These are phyloP conservation scores for Neltuma alba DNA, from an alignment of 306 rosid genomes.

Conservation along the genomic window DNA sequence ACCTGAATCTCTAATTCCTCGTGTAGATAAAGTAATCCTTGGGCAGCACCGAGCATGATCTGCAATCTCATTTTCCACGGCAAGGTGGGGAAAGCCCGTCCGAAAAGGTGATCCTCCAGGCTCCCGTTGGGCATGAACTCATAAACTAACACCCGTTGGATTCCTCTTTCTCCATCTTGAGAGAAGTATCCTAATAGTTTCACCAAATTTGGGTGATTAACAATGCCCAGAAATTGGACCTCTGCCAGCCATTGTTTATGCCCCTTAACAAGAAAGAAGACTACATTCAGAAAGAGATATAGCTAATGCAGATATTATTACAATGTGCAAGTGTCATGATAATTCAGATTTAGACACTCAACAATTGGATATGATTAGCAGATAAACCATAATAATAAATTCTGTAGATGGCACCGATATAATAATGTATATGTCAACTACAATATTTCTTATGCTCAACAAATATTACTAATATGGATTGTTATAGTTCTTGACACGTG, in stretches of 20 bases:
- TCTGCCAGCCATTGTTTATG: conserved; percentile 99
- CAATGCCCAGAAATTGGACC: conserved; percentile 87
- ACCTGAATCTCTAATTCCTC: conserved; percentile 85
- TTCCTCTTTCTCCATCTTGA: conserved; percentile 72
- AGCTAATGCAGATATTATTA: conserved; percentile 1
- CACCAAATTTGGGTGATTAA: conserved; percentile 80
- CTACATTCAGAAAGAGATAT: conserved; percentile 10
- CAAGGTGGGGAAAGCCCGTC: conserved; percentile 48
- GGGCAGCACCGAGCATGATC: conserved; percentile 86
- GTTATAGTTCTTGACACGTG: conserved; percentile 29
- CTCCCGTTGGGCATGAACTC: conserved; percentile 89
- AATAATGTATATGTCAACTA: conserved; percentile 21
- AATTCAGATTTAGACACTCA: not conserved
- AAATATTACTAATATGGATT: not conserved
- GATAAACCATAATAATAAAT: not conserved
- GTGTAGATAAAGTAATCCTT: conserved; percentile 86
- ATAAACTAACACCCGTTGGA: conserved; percentile 80
- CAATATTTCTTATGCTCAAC: not conserved
- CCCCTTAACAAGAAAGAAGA: conserved; percentile 56
- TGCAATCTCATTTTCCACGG: conserved; percentile 81
- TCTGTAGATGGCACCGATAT: conserved; percentile 6
- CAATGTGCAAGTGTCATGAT: not conserved
- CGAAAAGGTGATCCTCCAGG: conserved; percentile 89
- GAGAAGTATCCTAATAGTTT: conserved; percentile 91
- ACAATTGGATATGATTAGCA: not conserved